Conservation (phyloP, 345 rosid species). For the Chamaenerion angustifolium region DNA sequence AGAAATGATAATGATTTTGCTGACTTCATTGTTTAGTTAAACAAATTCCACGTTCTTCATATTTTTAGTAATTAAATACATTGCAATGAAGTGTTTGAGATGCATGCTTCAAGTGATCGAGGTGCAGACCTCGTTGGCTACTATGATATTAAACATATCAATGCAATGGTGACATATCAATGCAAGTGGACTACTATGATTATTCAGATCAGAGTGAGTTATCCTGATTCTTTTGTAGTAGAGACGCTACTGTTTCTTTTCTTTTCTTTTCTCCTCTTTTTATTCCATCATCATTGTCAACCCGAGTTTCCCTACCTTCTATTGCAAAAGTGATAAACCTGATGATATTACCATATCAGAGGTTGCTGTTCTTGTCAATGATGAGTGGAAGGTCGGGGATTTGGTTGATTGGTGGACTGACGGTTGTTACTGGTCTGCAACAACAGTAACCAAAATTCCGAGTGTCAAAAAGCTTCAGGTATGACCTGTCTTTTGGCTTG, state of each 20-base stretch:
- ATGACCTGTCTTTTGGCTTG: slow-evolving; percentile 5
- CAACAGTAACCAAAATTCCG: slow-evolving; percentile 18
- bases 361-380: slow-evolving; percentile 24
- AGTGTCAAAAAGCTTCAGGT: slow-evolving; percentile 29
- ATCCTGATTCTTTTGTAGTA: background rate
- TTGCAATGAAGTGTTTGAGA: no score
- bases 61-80: no score
- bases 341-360: slow-evolving; percentile 17
- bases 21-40: no score
- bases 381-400: slow-evolving; percentile 48
- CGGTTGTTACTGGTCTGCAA: slow-evolving; percentile 50
- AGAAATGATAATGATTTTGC: no score
- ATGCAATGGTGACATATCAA: background rate
- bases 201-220: slow-evolving; percentile 50
- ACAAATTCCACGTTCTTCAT: no score
- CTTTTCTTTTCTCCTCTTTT: no score
- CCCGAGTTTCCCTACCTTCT: slow-evolving; percentile 39
- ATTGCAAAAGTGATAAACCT: slow-evolving; percentile 22
- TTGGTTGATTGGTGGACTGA: slow-evolving; percentile 60
- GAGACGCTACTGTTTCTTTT: background rate
- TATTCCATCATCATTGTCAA: slow-evolving; percentile 23
- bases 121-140: no score
- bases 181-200: slow-evolving; percentile 25
- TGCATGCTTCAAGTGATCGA: no score
- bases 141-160: no score